Percentiles rank a stretch among this genome's conserved stretches.
phyloP scores from a whole-genome alignment of 805 yeast genomes.

The Myxozyma lipomycoides region DNA sequence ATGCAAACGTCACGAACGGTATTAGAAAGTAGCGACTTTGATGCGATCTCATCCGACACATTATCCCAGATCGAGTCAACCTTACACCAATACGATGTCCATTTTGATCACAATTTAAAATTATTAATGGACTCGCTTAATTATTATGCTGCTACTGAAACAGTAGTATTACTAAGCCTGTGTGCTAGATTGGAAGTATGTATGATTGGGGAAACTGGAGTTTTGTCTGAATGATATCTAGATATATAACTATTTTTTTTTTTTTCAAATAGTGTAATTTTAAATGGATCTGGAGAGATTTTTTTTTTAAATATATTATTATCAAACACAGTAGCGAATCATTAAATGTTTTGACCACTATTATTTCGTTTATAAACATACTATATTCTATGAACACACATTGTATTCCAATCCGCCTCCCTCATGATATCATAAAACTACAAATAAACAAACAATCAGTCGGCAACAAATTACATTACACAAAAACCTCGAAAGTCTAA shows the following conservation, averaged over 20 bases:
- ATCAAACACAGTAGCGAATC: too few species aligned
- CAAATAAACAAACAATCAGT: background rate
- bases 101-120: slow-evolving; percentile 43
- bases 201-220: slow-evolving; percentile 8
- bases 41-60: slow-evolving; percentile 48
- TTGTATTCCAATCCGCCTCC: too few species aligned
- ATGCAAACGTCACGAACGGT: slow-evolving; percentile 47
- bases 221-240: too few species aligned
- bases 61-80: slow-evolving; percentile 28
- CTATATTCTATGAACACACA: too few species aligned
- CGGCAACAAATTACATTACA: background rate
- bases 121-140: slow-evolving; percentile 43
- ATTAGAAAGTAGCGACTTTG: background rate
- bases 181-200: slow-evolving; percentile 40
- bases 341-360: too few species aligned
- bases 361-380: too few species aligned
- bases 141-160: slow-evolving; percentile 45
- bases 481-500: too few species aligned
- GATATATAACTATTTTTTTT: too few species aligned
- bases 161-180: slow-evolving; percentile 42
- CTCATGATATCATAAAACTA: too few species aligned
- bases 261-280: too few species aligned
- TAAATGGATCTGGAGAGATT: too few species aligned
- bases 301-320: too few species aligned
- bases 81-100: slow-evolving; percentile 35